Evolutionary conservation across 768 basidiomycete genomes (phyloP).

Genomic region (Naematelia aurantialba): DNA sequence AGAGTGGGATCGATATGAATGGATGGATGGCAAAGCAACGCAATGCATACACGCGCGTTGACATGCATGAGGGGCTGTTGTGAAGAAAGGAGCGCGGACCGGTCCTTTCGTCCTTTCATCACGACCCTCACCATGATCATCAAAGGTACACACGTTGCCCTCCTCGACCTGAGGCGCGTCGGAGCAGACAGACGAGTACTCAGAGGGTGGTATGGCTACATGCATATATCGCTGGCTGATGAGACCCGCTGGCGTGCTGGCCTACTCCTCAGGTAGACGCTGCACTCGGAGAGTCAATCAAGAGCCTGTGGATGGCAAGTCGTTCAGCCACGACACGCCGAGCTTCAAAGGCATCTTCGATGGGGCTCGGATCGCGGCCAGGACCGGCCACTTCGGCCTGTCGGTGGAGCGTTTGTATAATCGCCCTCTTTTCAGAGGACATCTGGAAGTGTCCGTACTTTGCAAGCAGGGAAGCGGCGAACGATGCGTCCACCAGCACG

Average conservation of each 20-base stretch:
- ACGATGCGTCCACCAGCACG: slow-evolving; percentile 25
- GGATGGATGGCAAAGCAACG: too few species aligned
- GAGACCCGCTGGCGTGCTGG: too few species aligned
- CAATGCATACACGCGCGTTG: too few species aligned
- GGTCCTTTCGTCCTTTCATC: too few species aligned
- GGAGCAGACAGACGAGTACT: neutral
- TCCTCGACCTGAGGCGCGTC: too few species aligned
- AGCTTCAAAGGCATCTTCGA: slow-evolving; percentile 24
- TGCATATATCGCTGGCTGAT: too few species aligned
- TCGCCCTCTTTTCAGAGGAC: neutral
- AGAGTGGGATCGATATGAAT: too few species aligned
- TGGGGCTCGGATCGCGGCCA: slow-evolving; percentile 9
- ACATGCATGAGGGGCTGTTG: too few species aligned
- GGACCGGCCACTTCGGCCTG: neutral
- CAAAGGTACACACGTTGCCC: too few species aligned
- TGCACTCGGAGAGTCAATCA: neutral
- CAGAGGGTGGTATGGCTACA: neutral
- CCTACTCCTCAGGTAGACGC: too few species aligned
- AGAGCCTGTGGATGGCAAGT: neutral
- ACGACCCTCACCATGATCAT: too few species aligned
- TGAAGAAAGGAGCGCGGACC: too few species aligned
- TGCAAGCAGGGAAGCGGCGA: slow-evolving; percentile 15
- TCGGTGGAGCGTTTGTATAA: neutral
- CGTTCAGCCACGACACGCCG: slow-evolving; percentile 4
- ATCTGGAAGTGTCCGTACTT: neutral